Base-by-base conservation (phyloP, 768 basidiomycete genomes). In the Suillus placidus region DNA sequence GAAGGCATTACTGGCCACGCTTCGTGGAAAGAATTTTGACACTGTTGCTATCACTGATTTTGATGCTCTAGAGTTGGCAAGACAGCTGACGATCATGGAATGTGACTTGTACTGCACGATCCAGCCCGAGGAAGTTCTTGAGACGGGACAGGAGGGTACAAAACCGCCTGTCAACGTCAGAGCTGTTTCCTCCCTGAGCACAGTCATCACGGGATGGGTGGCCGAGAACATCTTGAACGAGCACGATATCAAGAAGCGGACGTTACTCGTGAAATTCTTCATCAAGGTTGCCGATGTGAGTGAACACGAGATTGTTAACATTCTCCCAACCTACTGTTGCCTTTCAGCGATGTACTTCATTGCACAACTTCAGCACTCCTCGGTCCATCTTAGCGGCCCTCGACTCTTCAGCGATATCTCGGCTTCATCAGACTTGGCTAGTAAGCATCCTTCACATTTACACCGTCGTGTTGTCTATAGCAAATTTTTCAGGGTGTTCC, bases 11-110 rank as follows among this genome's bases (percentile, higher is more conserved):
- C 82, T 95, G 40, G 80, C 85, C 6, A 78, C 87, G 16, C 80
- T 97, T 52, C 84, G 92, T 63, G 85, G 83, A 73, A 88, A 83
- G 74, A 85, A 87, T 68, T 92, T 88, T 65, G 72, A 79, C 10
- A 76, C 82, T 2, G 87, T 95, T 60, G 77, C 82, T 23, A 82
- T 97, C 8, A 92, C 89, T n/a, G 97, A 99, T 71, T 95, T 99
- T 71, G 95, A 99, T 72, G 81, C 92, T 38, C 79, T 96, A 69
- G 97, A 99, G 76, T 83, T 99, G 52, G 95, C 95, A 9, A 85
- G 97, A 58, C 97, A 99, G 78, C 75, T 99, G 70, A 97, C 97
- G 20, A 86, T 96, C 69, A 92, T 96, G 90, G 97, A 99, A 76
- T 92, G 89, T 69, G 87, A 87, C 65, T 78, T 97, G 54, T 99